These are phyloP conservation scores for Diaporthe longicolla DNA, from an alignment of 2,329 filamentous ascomycete genomes.

Conservation along the genomic window DNA sequence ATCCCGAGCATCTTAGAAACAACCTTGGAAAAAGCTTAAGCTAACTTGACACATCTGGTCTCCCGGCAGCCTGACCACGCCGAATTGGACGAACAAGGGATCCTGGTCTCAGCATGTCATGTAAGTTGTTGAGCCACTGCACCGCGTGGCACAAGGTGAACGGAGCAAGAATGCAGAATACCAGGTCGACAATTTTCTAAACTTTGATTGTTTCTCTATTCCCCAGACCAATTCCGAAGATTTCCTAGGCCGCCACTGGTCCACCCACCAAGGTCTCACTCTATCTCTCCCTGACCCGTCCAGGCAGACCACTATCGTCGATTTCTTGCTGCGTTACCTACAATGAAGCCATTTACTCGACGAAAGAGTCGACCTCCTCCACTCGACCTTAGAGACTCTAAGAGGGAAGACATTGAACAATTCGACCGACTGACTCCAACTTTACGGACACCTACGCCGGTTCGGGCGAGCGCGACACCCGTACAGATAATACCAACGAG, in stretches of 20 bases:
- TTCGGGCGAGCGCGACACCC: not conserved
- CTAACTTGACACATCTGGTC: not conserved
- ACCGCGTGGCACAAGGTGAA: not conserved
- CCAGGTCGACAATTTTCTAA: not conserved
- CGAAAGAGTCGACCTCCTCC: conserved; percentile 1
- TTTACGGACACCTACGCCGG: not conserved
- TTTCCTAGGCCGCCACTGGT: too few relatives aligned
- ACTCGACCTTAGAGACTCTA: not conserved
- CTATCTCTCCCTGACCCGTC: not conserved
- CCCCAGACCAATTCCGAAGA: not conserved
- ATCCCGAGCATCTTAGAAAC: conserved; percentile 20
- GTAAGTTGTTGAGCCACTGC: not conserved
- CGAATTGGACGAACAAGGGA: not conserved
- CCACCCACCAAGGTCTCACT: not conserved
- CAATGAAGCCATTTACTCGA: not conserved
- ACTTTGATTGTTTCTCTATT: not conserved
- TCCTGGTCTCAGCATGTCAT: not conserved
- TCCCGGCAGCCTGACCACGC: not conserved
- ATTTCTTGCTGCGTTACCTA: not conserved
- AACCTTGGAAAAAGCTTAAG: conserved; percentile 21
- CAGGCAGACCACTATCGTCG: not conserved
- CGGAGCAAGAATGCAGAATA: not conserved
- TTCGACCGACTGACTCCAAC: not conserved
- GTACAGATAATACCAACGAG: not conserved
- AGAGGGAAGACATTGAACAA: not conserved